These are phyloP conservation scores for Galeopsis tetrahit DNA, from an alignment of 257 asterid genomes.

Conservation along the genomic window DNA sequence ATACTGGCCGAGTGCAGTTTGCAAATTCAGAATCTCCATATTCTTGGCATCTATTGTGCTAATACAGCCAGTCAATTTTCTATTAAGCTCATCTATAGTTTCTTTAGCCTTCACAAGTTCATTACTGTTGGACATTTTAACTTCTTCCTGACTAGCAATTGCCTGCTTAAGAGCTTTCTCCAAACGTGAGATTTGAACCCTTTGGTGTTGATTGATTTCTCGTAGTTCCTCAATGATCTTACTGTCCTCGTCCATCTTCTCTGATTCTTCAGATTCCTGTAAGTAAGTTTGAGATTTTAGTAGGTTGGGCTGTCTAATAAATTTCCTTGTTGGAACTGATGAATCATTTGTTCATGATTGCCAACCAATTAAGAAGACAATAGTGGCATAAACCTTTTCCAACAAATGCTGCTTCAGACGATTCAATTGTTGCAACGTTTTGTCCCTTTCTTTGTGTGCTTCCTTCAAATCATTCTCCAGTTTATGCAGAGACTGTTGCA, in stretches of 20 bases:
- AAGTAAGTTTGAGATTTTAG: slow-evolving; percentile 30
- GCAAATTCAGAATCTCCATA: slow-evolving; percentile 89
- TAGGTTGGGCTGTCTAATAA: slow-evolving; percentile 13
- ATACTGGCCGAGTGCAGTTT: slow-evolving; percentile 98
- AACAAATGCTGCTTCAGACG: slow-evolving; percentile 96
- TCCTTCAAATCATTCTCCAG: slow-evolving; percentile 82
- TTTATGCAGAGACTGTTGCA: slow-evolving; percentile 66
- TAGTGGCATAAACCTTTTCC: slow-evolving; percentile 69
- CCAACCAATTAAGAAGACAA: slow-evolving; percentile 21
- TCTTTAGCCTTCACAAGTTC: slow-evolving; percentile 80
- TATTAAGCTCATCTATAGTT: slow-evolving; percentile 69
- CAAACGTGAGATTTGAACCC: slow-evolving; percentile 71
- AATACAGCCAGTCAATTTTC: slow-evolving; percentile 66
- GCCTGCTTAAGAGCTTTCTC: slow-evolving; percentile 83
- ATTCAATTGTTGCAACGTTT: slow-evolving; percentile 75
- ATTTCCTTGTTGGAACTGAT: slow-evolving; percentile 19
- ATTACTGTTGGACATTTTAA: slow-evolving; percentile 53
- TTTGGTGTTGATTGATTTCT: slow-evolving; percentile 72
- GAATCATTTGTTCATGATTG: slow-evolving; percentile 32
- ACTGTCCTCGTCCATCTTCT: slow-evolving; percentile 97
- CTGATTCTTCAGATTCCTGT: slow-evolving; percentile 98
- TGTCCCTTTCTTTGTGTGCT: slow-evolving; percentile 70
- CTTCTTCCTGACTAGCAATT: slow-evolving; percentile 65
- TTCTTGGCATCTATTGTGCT: slow-evolving; percentile 82
- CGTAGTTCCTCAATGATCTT: slow-evolving; percentile 85